Evolutionary conservation across 2,329 filamentous ascomycete species (phyloP), one percentile per base, ranked within the genome.

Genomic region (Sarocladiaceae sp.): DNA sequence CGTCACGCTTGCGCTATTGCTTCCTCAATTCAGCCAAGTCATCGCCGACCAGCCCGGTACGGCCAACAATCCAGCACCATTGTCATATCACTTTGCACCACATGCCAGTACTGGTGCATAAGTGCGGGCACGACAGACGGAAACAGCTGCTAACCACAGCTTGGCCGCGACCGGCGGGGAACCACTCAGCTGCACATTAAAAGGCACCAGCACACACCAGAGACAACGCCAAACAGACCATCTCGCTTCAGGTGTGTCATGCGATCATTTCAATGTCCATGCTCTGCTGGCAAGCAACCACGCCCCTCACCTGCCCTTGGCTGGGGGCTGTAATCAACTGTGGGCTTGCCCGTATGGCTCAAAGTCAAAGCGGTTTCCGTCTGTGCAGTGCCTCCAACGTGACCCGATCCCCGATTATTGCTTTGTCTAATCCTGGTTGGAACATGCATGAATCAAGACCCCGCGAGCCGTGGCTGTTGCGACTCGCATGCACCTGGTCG

Each of bases 391-490:
- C 20, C 4, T 22, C 40, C 23, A n/a, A 12, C 5, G 22, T 20
- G 4, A 3, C 18, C 40, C 10, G 7, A 10, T 44, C 13, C n/a
- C 15, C n/a, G 7, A 25, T n/a, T 44, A 23, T 26, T 6, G 12
- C 12, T 20, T 28, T n/a, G n/a, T n/a, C 17, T 44, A 4, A 8
- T 8, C 37, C 37, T 22, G 20, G 44, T 11, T 22, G 25, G 17
- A 48, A 33, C 44, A 31, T 48, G 44, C 44, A 48, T 48, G 44
- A 48, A 31, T 48, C 44, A 31, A 22, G 17, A 46, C 26, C n/a
- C 44, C 25, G 17, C 28, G 28, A 33, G 28, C 28, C 22, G 28
- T 48, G 44, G 44, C 44, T 48, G 31, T 11, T 25, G 28, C 44
- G 25, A 17, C 28, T 48, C 33, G 44, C 26, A 48, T 33, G 44